These are phyloP conservation scores for Patellifolia procumbens DNA, from an alignment of 179 eudicot species.

Conservation along the genomic window DNA sequence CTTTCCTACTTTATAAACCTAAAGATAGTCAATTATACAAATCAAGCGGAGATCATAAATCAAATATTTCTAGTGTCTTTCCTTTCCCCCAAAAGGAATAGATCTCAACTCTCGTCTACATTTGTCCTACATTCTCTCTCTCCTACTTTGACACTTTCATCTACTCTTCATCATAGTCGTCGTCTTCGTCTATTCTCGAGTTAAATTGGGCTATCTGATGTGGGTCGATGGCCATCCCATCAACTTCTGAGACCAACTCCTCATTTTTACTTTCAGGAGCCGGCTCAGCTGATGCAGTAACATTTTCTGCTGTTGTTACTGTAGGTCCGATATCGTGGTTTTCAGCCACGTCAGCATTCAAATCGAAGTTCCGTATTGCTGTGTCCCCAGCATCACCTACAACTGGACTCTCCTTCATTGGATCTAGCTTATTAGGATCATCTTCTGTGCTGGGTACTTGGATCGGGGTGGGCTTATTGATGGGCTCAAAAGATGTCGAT, in stretches of 20 bases:
- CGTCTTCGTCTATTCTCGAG: conserved; percentile 48
- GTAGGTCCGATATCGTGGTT: conserved; percentile 26
- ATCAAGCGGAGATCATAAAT: conserved; percentile 24
- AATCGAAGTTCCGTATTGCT: conserved; percentile 40
- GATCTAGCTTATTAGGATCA: conserved; percentile 30
- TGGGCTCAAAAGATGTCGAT: conserved; percentile 33
- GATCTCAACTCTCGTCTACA: conserved; percentile 34
- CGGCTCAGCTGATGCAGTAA: conserved; percentile 24
- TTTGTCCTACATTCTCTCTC: conserved; percentile 19
- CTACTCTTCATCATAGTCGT: conserved; percentile 53
- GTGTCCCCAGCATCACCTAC: conserved; percentile 30
- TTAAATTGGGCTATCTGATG: conserved; percentile 46
- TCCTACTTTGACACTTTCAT: conserved; percentile 9
- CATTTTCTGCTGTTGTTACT: conserved; percentile 17
- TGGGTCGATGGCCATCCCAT: conserved; percentile 55
- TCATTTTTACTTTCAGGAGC: conserved; percentile 35
- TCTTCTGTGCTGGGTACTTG: conserved; percentile 29
- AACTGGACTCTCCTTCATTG: conserved; percentile 35
- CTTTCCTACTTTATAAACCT: conserved; percentile 18
- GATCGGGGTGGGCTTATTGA: conserved; percentile 26
- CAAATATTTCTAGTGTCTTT: neutral
- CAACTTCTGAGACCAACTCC: conserved; percentile 49
- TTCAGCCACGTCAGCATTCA: conserved; percentile 42
- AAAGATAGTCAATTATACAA: conserved; percentile 35
- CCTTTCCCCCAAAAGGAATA: conserved; percentile 11